Percentiles rank a stretch among this genome's conserved stretches.
Conservation (phyloP, 768 basidiomycete genomes). For the Mycena crocata region DNA sequence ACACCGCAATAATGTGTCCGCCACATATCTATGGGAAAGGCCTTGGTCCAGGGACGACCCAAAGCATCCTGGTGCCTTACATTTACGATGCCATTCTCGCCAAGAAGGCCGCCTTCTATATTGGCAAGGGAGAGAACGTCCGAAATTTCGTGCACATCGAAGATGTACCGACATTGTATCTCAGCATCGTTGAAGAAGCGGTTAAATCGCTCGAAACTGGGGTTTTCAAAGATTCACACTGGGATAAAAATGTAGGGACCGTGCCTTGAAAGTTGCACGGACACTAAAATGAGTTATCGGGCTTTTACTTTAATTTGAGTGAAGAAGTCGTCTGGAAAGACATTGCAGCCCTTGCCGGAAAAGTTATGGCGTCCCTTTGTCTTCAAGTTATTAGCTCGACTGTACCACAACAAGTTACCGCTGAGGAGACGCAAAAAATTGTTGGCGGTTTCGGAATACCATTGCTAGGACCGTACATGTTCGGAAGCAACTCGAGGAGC, state of each 20-base stretch:
- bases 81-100: slow-evolving; percentile 13
- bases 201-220: slow-evolving; percentile 5
- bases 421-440: not conserved
- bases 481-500: slow-evolving; percentile 22
- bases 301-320: slow-evolving; percentile 22
- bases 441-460: slow-evolving; percentile 6
- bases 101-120: slow-evolving; percentile 9
- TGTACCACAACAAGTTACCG: slow-evolving; percentile 3
- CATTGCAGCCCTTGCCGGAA: slow-evolving; percentile 7
- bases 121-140: slow-evolving; percentile 16
- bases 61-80: slow-evolving; percentile 22
- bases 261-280: no score
- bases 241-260: slow-evolving; percentile 18
- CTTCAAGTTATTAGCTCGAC: slow-evolving; percentile 15
- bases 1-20: slow-evolving; percentile 27
- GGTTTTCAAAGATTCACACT: slow-evolving; percentile 5
- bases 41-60: slow-evolving; percentile 16
- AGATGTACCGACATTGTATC: slow-evolving; percentile 25
- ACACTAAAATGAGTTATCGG: not conserved
- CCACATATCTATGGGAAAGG: slow-evolving; percentile 26
- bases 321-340: slow-evolving; percentile 22
- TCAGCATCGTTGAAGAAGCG: slow-evolving; percentile 21
- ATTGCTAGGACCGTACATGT: slow-evolving; percentile 7
- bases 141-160: slow-evolving; percentile 23
- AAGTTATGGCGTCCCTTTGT: slow-evolving; percentile 18